Base-by-base conservation (phyloP, 108 stramenopile species). In the Cyclostephanos invisitatus region DNA sequence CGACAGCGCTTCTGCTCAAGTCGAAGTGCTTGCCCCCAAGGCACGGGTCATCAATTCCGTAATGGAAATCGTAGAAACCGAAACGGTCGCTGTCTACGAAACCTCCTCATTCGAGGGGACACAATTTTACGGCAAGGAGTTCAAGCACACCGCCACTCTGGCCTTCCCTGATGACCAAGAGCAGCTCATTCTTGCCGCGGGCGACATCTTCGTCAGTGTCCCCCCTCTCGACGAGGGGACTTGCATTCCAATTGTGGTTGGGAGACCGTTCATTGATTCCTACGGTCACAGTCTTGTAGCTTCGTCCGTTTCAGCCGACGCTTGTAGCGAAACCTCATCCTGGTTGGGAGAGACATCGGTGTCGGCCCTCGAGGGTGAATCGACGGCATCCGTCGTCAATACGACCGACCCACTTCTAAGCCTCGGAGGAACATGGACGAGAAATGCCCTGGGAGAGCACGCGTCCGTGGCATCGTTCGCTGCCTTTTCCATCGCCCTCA, bases 391-490 rank as follows among this genome's bases (percentile, higher is more conserved):
- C 35, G 32, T 18, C 38, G 12, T 7, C 6, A 29, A 37, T 6
- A 36, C 7, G 18, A 37, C 11, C 14, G 32, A 59, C 58, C 32
- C n/a, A n/a, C 57, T 38, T 14, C 58, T 29, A 18, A 25, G 6
- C 36, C 49, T 77, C 36, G 75, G 75, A 20, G 44, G 38, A 22
- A 59, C 66, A 28, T 82, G 81, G 81, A 14, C 71, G 17, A 56
- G 65, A 18, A 68, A 72, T 21, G 82, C 82, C 8, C 24, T 83
- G 38, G 73, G 82, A 5, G 82, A 83, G 36, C 82, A 83, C 51
- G 82, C 82, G 5, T 83, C 82, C 21, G 62, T 83, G 9, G 68
- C 82, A 47, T 76, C 82, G 3, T 83, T 83, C 62, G 75, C 82
- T 3, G 76, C 82, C 0, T 83, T 78, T 68, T 70, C 68, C 44